phyloP scores from a whole-genome alignment of 306 rosid species.

The Lotus japonicus region DNA sequence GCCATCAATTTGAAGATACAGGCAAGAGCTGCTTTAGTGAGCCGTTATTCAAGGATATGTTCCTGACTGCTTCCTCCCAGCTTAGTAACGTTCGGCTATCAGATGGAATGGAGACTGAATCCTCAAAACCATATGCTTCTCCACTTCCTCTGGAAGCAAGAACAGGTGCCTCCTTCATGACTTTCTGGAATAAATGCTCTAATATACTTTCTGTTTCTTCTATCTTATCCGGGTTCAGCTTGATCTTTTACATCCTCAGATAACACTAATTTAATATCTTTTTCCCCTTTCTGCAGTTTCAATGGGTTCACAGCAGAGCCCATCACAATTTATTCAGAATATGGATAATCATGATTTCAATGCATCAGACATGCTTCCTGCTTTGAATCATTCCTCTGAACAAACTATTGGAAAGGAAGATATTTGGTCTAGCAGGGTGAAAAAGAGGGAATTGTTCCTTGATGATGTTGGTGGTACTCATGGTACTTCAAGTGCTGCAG shows the following conservation, averaged over 20 bases:
- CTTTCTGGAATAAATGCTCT: conserved; percentile 13
- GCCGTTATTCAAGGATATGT: conserved; percentile 60
- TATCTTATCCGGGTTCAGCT: background rate
- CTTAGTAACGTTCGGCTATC: conserved; percentile 36
- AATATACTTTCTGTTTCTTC: conserved; percentile 10
- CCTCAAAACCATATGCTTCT: conserved; percentile 52
- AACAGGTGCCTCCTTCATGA: conserved; percentile 40
- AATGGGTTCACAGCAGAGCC: conserved; percentile 74
- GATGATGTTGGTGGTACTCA: conserved; percentile 75
- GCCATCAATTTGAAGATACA: conserved; percentile 73
- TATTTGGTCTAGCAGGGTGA: conserved; percentile 78
- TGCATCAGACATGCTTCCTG: conserved; percentile 56
- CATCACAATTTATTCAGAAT: conserved; percentile 68
- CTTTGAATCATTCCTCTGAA: conserved; percentile 52
- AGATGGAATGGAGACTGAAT: conserved; percentile 60
- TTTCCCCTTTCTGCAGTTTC: conserved; percentile 53
- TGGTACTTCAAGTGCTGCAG: conserved; percentile 47
- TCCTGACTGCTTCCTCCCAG: conserved; percentile 50
- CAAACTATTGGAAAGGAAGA: conserved; percentile 68
- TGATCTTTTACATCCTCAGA: conserved; percentile 13
- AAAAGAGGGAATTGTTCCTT: conserved; percentile 90
- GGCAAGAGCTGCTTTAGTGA: conserved; percentile 92
- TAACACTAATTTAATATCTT: background rate
- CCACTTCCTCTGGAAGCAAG: conserved; percentile 56
- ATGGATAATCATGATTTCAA: conserved; percentile 49